Conservation (phyloP, 2,329 filamentous ascomycete species). For the Colletotrichum sp. region DNA sequence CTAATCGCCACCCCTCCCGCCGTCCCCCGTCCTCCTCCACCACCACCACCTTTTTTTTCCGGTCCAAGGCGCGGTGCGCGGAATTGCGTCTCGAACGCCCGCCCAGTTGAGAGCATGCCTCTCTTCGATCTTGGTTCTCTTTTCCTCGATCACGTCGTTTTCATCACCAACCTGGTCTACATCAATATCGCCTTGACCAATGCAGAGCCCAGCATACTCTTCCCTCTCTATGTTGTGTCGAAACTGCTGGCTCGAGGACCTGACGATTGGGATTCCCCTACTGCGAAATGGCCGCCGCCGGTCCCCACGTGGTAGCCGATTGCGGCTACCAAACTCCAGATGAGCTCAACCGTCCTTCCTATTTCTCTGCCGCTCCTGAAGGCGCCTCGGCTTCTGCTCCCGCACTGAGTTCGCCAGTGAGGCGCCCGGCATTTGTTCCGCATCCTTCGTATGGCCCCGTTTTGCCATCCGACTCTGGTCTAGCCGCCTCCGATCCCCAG, state of each 20-base stretch:
- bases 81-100: constrained; percentile 10
- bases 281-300: constrained; percentile 40
- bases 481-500: not conserved
- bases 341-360: constrained; percentile 35
- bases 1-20: too few relatives aligned
- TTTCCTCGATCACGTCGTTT: constrained; percentile 56
- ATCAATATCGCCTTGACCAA: constrained; percentile 56
- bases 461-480: not conserved
- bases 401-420: not conserved
- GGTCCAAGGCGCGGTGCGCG: not conserved
- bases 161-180: constrained; percentile 58
- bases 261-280: constrained; percentile 48
- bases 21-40: not conserved
- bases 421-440: constrained; percentile 12
- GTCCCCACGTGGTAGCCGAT: constrained; percentile 32
- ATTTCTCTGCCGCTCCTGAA: constrained; percentile 27
- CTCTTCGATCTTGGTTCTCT: constrained; percentile 57
- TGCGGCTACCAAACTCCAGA: constrained; percentile 43
- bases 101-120: constrained; percentile 44
- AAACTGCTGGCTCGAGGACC: constrained; percentile 53
- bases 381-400: not conserved
- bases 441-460: constrained; percentile 13
- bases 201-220: constrained; percentile 51
- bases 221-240: constrained; percentile 52
- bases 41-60: not conserved